Conservation (phyloP, 305 asterid species). For the Fraxinus angustifolia region DNA sequence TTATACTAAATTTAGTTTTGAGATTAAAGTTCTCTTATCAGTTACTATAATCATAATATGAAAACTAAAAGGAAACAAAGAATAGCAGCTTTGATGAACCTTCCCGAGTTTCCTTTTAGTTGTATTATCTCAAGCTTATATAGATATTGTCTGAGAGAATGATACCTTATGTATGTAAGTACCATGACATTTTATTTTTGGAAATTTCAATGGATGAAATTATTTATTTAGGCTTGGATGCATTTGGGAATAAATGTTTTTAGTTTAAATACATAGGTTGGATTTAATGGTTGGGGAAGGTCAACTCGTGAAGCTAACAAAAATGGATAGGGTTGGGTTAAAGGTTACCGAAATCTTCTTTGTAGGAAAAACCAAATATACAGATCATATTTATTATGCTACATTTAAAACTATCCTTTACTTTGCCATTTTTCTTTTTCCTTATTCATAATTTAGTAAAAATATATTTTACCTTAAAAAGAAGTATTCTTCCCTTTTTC, state of each 20-base stretch:
- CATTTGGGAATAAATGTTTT: neutral
- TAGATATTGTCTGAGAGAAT: neutral
- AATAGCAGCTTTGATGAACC: neutral
- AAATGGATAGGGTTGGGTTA: neutral
- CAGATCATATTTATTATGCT: neutral
- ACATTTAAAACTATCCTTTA: neutral
- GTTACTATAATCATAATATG: neutral
- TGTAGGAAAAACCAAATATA: neutral
- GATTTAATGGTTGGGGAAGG: neutral
- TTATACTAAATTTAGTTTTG: neutral
- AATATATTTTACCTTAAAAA: no score
- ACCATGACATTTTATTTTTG: neutral
- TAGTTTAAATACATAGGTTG: neutral
- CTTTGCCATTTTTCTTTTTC: neutral
- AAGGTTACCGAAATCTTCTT: neutral
- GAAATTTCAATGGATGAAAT: no score
- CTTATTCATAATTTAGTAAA: neutral
- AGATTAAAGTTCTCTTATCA: neutral
- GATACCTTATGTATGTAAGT: neutral
- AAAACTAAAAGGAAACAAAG: neutral
- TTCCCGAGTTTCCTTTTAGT: no score
- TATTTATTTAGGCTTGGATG: no score
- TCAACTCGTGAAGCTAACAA: neutral
- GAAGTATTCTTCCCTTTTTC: no score
- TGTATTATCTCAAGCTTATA: neutral